A percentile compares a stretch with the other conserved stretches of the same genome.
These are phyloP conservation scores for Magnusiomyces suaveolens DNA, from an alignment of 1,139 yeast species.

Conservation along the genomic window DNA sequence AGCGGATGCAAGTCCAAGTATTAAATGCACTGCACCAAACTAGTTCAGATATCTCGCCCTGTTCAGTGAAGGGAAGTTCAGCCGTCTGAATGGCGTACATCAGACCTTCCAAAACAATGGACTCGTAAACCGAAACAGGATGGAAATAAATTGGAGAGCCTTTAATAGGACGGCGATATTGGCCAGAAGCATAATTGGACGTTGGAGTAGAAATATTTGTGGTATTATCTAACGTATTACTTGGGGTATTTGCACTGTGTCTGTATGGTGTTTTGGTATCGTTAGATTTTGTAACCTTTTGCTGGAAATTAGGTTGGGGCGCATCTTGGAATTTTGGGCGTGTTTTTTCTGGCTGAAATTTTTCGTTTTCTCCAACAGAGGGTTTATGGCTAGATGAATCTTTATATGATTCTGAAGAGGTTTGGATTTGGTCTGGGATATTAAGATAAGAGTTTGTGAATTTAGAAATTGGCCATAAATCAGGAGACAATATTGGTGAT, in stretches of 20 bases:
- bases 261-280: no score
- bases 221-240: not conserved
- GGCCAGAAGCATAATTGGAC: not conserved
- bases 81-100: constrained; percentile 2
- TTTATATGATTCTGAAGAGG: no score
- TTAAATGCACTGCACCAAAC: constrained; percentile 4
- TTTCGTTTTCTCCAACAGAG: no score
- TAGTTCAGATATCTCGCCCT: constrained; percentile 1
- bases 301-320: not conserved
- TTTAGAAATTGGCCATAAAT: not conserved
- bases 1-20: constrained; percentile 4
- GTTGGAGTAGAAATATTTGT: not conserved
- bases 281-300: not conserved
- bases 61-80: not conserved
- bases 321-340: not conserved
- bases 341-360: not conserved
- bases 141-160: constrained; percentile 5
- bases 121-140: constrained; percentile 4
- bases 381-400: no score
- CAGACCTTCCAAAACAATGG: constrained; percentile 4
- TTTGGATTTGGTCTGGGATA: no score
- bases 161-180: not conserved
- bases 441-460: no score
- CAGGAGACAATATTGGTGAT: constrained; percentile 1
- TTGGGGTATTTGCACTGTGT: not conserved